A percentile compares a stretch with the other conserved stretches of the same genome.
Evolutionary conservation across 2,329 filamentous ascomycete genomes (phyloP).

Genomic region (Aspergillus sp.): DNA sequence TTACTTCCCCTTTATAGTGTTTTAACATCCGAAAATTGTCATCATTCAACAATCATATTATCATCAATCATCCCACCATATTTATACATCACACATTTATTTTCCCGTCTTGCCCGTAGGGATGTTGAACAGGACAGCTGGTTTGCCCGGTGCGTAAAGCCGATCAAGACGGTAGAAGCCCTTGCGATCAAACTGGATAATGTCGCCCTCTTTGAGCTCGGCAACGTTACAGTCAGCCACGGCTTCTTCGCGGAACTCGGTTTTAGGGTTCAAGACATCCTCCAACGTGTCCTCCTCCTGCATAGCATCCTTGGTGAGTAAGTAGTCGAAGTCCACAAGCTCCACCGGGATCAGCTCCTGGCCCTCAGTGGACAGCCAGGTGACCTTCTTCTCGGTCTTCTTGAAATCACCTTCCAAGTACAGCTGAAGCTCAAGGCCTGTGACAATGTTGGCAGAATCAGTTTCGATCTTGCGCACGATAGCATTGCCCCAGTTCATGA

Average conservation of each 20-base stretch:
- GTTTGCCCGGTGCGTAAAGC: constrained; percentile 50
- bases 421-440: constrained; percentile 69
- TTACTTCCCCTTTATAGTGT: background rate
- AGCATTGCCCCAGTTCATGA: constrained; percentile 84
- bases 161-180: constrained; percentile 83
- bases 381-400: constrained; percentile 92
- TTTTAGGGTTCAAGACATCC: constrained; percentile 69
- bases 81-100: constrained; percentile 12
- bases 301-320: constrained; percentile 90
- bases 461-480: constrained; percentile 45
- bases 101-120: constrained; percentile 53
- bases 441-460: constrained; percentile 50
- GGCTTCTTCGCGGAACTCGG: constrained; percentile 65
- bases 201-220: constrained; percentile 73
- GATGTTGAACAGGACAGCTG: constrained; percentile 60
- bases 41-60: background rate
- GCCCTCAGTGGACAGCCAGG: constrained; percentile 71
- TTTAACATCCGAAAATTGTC: background rate
- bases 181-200: constrained; percentile 90
- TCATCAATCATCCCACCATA: constrained; percentile 1
- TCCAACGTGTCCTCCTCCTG: constrained; percentile 81
- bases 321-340: constrained; percentile 88
- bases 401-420: constrained; percentile 90
- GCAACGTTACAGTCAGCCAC: constrained; percentile 73
- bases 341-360: constrained; percentile 74